Conservation (phyloP, 1,284 basidiomycete genomes). For the Ustilago vetiveriae region DNA sequence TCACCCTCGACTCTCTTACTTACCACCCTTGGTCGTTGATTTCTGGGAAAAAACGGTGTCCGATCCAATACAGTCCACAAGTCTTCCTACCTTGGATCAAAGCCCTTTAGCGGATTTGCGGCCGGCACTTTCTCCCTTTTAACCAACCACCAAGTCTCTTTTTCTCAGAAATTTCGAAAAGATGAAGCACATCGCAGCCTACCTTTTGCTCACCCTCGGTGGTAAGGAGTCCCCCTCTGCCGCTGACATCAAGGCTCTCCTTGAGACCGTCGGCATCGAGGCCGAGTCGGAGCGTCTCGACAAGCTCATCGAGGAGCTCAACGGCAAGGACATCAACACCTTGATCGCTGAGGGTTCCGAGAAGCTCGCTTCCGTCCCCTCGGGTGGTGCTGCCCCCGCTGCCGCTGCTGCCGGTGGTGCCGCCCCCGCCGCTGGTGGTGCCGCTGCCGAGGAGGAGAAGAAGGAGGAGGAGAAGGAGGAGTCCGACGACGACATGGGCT, state of each 20-base stretch:
- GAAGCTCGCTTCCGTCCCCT: conserved; percentile 89
- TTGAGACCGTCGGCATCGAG: conserved; percentile 85
- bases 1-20: conserved; percentile 1
- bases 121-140: conserved; percentile 39
- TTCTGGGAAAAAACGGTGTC: conserved; percentile 45
- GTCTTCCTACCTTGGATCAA: conserved; percentile 77
- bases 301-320: conserved; percentile 88
- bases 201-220: conserved; percentile 94
- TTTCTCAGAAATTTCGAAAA: conserved; percentile 8
- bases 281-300: conserved; percentile 83
- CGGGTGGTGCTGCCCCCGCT: conserved; percentile 65
- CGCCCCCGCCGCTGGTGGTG: conserved; percentile 75
- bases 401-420: conserved; percentile 72
- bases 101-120: conserved; percentile 66
- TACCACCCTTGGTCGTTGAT: conserved; percentile 31
- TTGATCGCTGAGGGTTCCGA: conserved; percentile 90
- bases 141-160: conserved; percentile 4
- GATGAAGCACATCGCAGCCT: conserved; percentile 70
- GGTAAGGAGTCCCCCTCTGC: conserved; percentile 89
- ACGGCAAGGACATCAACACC: conserved; percentile 85
- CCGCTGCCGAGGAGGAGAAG: conserved; percentile 73
- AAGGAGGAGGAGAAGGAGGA: conserved; percentile 67
- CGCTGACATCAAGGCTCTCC: conserved; percentile 87
- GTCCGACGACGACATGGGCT: conserved; percentile 66
- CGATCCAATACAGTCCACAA: conserved; percentile 70